phyloP scores from a whole-genome alignment of 805 yeast species.

The Lipomyces lipofer region DNA sequence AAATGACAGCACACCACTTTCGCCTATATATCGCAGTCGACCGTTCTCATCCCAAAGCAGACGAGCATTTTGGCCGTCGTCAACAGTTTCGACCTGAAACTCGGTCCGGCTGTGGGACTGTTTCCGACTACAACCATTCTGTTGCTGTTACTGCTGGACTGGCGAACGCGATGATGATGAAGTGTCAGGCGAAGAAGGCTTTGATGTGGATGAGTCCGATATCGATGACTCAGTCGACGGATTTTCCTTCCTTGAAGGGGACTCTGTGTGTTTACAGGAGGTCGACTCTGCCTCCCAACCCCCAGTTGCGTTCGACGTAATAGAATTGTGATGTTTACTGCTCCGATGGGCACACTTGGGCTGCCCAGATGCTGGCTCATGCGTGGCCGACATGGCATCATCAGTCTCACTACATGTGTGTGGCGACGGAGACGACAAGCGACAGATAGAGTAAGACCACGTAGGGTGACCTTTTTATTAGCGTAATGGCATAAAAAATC shows the following conservation, averaged over 20 bases:
- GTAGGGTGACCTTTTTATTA: conserved; percentile 21
- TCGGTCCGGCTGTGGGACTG: conserved; percentile 25
- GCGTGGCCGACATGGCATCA: conserved; percentile 6
- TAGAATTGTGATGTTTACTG: not conserved
- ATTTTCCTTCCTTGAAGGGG: not conserved
- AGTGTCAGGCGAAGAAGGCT: conserved; percentile 18
- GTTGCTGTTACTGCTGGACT: conserved; percentile 26
- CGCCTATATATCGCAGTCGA: conserved; percentile 46
- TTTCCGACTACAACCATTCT: conserved; percentile 20
- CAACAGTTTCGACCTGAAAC: conserved; percentile 29
- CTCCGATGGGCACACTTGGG: not conserved
- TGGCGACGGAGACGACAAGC: conserved; percentile 23
- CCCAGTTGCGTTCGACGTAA: not conserved
- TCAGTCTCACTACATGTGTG: conserved; percentile 3
- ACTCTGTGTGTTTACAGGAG: not conserved
- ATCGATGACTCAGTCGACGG: not conserved
- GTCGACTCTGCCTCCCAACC: not conserved
- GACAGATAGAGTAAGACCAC: conserved; percentile 11
- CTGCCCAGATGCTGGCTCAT: not conserved
- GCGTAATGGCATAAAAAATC: too few relatives aligned
- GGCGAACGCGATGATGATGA: conserved; percentile 18
- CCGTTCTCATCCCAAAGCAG: conserved; percentile 45
- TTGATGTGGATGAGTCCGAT: not conserved
- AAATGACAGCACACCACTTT: conserved; percentile 46
- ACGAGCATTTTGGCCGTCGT: conserved; percentile 35